Conservation (phyloP, 23 red algal species). For the Rhodosorus marinus region DNA sequence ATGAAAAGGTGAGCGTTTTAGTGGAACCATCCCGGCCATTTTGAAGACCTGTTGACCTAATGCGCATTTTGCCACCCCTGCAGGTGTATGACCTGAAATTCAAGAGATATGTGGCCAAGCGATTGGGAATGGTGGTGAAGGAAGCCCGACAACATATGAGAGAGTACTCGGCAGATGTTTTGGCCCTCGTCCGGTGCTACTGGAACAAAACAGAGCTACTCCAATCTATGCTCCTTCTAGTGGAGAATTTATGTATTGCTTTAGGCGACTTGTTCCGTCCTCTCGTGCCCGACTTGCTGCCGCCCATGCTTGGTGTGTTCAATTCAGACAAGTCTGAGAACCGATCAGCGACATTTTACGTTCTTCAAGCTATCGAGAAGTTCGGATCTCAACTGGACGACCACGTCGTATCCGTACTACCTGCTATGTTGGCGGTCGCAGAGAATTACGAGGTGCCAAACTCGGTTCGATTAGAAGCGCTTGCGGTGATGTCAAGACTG, state of each 20-base stretch:
- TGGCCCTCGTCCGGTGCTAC: slow-evolving; percentile 49
- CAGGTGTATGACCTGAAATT: slow-evolving; percentile 18
- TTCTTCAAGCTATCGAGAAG: slow-evolving; percentile 38
- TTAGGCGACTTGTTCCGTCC: slow-evolving; percentile 67
- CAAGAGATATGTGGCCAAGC: slow-evolving; percentile 43
- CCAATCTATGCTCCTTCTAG: slow-evolving; percentile 16
- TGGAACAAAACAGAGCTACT: slow-evolving; percentile 16
- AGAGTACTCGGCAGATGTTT: slow-evolving; percentile 31
- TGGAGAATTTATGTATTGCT: slow-evolving; percentile 37
- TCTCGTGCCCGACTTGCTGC: slow-evolving; percentile 34
- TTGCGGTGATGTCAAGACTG: slow-evolving; percentile 28
- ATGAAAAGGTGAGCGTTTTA: slow-evolving; percentile 1
- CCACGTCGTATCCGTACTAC: slow-evolving; percentile 31
- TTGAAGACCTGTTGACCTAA: no score
- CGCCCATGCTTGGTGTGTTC: slow-evolving; percentile 28
- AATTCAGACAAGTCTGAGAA: slow-evolving; percentile 13
- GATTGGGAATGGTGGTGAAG: slow-evolving; percentile 41
- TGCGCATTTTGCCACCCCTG: no score
- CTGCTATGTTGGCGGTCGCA: slow-evolving; percentile 24
- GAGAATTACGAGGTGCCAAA: slow-evolving; percentile 6
- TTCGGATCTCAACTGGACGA: slow-evolving; percentile 47
- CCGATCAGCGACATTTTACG: slow-evolving; percentile 29
- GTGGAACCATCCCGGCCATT: no score
- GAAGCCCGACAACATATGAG: slow-evolving; percentile 48
- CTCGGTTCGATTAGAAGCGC: slow-evolving; percentile 18